These are phyloP conservation scores for Elsinoe arachidis DNA, from an alignment of 2,329 filamentous ascomycete species.

Conservation along the genomic window DNA sequence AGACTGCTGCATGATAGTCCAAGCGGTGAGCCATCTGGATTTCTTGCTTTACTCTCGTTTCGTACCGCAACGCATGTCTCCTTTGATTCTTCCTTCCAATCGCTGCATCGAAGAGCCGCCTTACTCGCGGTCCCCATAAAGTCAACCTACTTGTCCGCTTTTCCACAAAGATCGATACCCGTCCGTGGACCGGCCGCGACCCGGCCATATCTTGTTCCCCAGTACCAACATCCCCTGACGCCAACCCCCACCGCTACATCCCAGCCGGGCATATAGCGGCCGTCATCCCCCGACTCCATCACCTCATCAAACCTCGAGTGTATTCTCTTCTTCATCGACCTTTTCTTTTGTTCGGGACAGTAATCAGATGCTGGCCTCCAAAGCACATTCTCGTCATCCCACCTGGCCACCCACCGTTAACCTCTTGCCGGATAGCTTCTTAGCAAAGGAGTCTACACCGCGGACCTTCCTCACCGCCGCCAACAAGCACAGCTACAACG, in stretches of 20 bases:
- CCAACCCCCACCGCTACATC: constrained; percentile 3
- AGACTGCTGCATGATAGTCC: constrained; percentile 10
- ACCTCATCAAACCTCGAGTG: background rate
- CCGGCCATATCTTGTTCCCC: constrained; percentile 9
- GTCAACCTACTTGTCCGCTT: constrained; percentile 8
- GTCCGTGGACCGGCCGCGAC: background rate
- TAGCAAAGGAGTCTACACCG: constrained; percentile 11
- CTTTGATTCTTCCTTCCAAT: constrained; percentile 3
- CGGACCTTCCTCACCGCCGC: background rate
- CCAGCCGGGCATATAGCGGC: constrained; percentile 7
- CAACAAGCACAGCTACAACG: constrained; percentile 2
- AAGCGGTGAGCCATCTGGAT: constrained; percentile 12
- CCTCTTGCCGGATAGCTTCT: constrained; percentile 14
- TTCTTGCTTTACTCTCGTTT: constrained; percentile 4
- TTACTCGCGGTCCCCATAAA: constrained; percentile 8
- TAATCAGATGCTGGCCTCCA: constrained; percentile 16
- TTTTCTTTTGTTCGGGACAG: background rate
- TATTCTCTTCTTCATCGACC: constrained; percentile 5
- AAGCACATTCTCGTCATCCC: constrained; percentile 14
- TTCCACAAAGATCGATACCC: background rate
- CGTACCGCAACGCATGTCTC: background rate
- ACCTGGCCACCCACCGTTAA: constrained; percentile 18
- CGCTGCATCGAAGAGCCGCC: background rate
- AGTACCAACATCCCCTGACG: constrained; percentile 8
- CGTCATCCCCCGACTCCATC: constrained; percentile 2